Conservation (phyloP, 192 early-diverging fungal species). For the Coemansia pectinata region DNA sequence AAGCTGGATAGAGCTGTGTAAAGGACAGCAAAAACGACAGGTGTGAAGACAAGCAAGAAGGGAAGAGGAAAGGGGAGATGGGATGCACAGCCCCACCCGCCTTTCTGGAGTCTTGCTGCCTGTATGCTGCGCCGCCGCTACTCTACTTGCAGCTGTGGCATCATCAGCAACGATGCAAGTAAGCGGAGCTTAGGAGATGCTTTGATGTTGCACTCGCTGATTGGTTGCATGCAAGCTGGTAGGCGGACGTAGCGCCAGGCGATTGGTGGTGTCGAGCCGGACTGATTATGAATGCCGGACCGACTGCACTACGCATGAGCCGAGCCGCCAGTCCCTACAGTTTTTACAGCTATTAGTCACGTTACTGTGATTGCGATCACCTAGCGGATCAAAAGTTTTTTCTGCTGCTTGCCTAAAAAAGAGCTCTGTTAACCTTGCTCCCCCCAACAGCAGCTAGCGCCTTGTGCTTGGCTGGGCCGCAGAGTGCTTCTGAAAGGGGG, state of each 20-base stretch:
- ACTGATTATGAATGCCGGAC: not conserved
- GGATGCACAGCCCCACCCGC: not conserved
- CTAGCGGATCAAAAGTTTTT: constrained; percentile 19
- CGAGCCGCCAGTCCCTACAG: constrained; percentile 24
- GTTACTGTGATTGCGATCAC: constrained; percentile 1
- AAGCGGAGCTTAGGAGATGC: constrained; percentile 6
- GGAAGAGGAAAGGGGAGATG: not conserved
- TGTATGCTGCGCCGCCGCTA: not conserved
- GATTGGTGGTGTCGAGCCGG: constrained; percentile 23
- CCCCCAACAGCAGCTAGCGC: not conserved
- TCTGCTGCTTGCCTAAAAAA: not conserved
- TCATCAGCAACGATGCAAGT: not conserved
- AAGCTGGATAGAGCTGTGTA: not conserved
- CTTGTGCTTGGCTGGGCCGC: not conserved
- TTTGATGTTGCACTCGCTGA: constrained; percentile 29
- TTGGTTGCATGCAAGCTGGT: constrained; percentile 15
- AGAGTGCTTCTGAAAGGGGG: not conserved
- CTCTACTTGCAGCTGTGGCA: not conserved
- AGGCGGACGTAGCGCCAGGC: constrained; percentile 24
- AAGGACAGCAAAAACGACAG: too few species aligned
- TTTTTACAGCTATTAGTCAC: constrained; percentile 3
- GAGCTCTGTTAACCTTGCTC: not conserved
- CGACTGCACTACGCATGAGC: not conserved
- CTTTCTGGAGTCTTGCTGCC: not conserved
- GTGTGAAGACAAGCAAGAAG: not conserved